Percentiles rank a stretch among this genome's conserved stretches.
Evolutionary conservation across 306 rosid species (phyloP).

Genomic region (Vigna trinervia): DNA sequence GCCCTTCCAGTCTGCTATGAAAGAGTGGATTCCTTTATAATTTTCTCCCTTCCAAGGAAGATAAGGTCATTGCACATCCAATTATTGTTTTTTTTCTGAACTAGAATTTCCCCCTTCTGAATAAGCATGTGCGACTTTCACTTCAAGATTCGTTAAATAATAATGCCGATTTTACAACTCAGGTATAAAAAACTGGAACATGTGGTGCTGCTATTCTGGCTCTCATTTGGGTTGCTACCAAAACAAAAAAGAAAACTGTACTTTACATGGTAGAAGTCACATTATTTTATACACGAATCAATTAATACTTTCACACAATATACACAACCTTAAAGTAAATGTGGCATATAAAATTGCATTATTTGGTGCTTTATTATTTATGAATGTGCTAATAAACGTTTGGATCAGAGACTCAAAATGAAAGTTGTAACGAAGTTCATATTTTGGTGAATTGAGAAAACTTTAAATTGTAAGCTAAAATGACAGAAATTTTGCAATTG

Average conservation of each 20-base stretch:
- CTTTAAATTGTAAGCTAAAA: conserved; percentile 55
- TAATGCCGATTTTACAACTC: conserved; percentile 44
- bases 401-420: background rate
- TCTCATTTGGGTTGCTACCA: conserved; percentile 12
- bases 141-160: conserved; percentile 46
- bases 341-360: background rate
- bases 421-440: conserved; percentile 14
- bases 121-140: conserved; percentile 48
- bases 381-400: background rate
- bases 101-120: conserved; percentile 27
- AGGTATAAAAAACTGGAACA: conserved; percentile 38
- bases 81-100: conserved; percentile 26
- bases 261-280: conserved; percentile 28
- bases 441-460: conserved; percentile 45
- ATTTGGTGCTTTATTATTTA: background rate
- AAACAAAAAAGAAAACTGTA: background rate
- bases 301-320: conserved; percentile 25
- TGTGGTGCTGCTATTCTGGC: conserved; percentile 40
- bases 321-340: background rate
- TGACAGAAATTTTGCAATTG: conserved; percentile 47
- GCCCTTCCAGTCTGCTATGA: background rate
- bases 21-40: conserved; percentile 10
- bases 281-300: conserved; percentile 13
- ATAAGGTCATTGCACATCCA: conserved; percentile 27
- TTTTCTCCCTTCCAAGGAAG: conserved; percentile 22